Base-by-base conservation (phyloP, 495 filamentous ascomycete species). In the Neurospora tetrasperma region DNA sequence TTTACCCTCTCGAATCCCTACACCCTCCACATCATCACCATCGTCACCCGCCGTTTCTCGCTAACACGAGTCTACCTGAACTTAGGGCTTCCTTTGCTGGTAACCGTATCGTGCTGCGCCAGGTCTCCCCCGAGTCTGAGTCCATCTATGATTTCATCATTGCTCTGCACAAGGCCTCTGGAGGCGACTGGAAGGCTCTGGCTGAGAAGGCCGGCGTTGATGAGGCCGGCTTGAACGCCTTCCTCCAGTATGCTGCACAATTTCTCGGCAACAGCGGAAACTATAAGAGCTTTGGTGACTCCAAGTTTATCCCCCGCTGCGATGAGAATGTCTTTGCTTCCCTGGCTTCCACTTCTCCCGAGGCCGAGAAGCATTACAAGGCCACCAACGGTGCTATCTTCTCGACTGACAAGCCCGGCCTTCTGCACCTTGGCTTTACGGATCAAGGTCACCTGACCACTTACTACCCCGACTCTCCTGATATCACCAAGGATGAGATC, bases 201-300 rank as follows among this genome's bases (percentile, higher is more conserved):
- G 88, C 88, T 42, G 81, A 86, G 54, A 88, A 92, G 75, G 90
- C 92, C 20, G 88, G 89, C 18, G 84, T 97, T 69, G 90, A 87
- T 41, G 83, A 91, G 38, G 86, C 90, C 62, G 87, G 93, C 59
- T 79, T 97, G 38, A 85, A 86, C 11, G 87, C 89, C 75, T 97
- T 97, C 83, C 84, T 98, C 38, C 89, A 94, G 80, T 99, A 98
- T 82, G 85, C 94, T 2, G 90, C 91, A 3, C 92, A 94, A 78
- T 96, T 98, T 80, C 84, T 99, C 8, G 94, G 94, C 38, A 98
- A 98, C 78, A 83, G 86, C 69, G 96, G 96, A 66, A 99, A 99
- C 81, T 99, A 97, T 84, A 98, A 98, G 83, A 92, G 91, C 40
- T 97, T 98, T 76, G 96, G 96, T 42, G 96, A 99, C 80, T 88